Evolutionary conservation across 805 yeast species (phyloP).

Genomic region (Naumovozyma baii): DNA sequence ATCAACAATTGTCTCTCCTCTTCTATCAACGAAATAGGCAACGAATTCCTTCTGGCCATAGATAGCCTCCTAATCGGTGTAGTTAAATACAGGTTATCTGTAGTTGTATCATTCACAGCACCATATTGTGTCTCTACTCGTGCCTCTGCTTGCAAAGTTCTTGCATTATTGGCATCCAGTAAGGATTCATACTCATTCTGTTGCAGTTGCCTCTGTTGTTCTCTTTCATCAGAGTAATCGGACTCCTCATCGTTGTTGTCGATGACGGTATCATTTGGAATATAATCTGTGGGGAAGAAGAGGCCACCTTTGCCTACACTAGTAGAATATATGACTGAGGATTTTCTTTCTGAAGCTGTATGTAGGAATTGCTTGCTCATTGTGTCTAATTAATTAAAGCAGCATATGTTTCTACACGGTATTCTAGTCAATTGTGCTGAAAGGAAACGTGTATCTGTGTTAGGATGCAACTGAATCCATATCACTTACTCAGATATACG

Average conservation of each 20-base stretch:
- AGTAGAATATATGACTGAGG: constrained; percentile 27
- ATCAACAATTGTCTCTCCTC: constrained; percentile 29
- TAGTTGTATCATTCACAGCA: neutral
- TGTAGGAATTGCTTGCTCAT: constrained; percentile 22
- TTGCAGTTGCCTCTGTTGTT: neutral
- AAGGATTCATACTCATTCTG: constrained; percentile 7
- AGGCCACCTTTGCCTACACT: constrained; percentile 29
- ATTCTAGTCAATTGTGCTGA: too few relatives aligned
- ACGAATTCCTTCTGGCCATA: constrained; percentile 4
- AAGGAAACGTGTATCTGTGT: neutral
- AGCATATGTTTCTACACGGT: too few relatives aligned
- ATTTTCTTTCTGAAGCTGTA: constrained; percentile 22
- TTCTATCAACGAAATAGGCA: constrained; percentile 17
- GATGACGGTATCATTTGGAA: constrained; percentile 7
- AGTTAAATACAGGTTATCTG: neutral
- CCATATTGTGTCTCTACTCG: constrained; percentile 3
- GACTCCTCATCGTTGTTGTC: constrained; percentile 11
- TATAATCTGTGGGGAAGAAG: constrained; percentile 26
- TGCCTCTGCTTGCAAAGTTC: constrained; percentile 15
- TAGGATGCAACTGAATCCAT: too few relatives aligned
- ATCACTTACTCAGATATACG: too few relatives aligned
- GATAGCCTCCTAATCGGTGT: neutral
- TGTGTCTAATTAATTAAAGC: too few relatives aligned
- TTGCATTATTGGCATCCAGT: constrained; percentile 16
- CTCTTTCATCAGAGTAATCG: constrained; percentile 4